Evolutionary conservation across 2,329 filamentous ascomycete species (phyloP).

Genomic region (Exophiala sp.): DNA sequence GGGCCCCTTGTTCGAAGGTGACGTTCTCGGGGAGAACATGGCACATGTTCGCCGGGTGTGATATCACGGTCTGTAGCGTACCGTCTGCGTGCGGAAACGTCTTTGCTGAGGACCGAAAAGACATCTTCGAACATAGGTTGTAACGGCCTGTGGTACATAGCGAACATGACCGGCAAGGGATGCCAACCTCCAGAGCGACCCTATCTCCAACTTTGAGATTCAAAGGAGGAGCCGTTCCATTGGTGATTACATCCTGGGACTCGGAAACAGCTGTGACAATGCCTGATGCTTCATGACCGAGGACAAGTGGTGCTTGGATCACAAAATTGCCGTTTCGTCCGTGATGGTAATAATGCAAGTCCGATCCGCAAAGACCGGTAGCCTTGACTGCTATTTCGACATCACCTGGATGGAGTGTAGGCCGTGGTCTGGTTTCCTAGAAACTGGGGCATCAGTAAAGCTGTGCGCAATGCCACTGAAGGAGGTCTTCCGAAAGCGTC

Average conservation of each 20-base stretch:
- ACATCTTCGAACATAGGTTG: slow-evolving; percentile 56
- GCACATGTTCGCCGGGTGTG: slow-evolving; percentile 56
- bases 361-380: slow-evolving; percentile 65
- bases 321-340: slow-evolving; percentile 83
- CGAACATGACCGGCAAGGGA: slow-evolving; percentile 64
- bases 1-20: slow-evolving; percentile 51
- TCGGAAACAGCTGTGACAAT: slow-evolving; percentile 62
- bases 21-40: slow-evolving; percentile 52
- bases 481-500: slow-evolving; percentile 22
- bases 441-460: slow-evolving; percentile 2
- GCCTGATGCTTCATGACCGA: slow-evolving; percentile 73
- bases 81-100: slow-evolving; percentile 57
- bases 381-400: slow-evolving; percentile 59
- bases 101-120: slow-evolving; percentile 55
- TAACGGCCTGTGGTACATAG: slow-evolving; percentile 53
- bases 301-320: slow-evolving; percentile 72
- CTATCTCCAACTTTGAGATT: slow-evolving; percentile 61
- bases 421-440: slow-evolving; percentile 50
- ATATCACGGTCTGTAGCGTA: slow-evolving; percentile 57
- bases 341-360: slow-evolving; percentile 80
- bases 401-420: slow-evolving; percentile 47
- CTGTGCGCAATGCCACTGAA: too few relatives aligned
- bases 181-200: slow-evolving; percentile 86
- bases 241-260: slow-evolving; percentile 2
- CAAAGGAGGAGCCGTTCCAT: slow-evolving; percentile 4